Evolutionary conservation across 2,329 filamentous ascomycete species (phyloP), one percentile per base, ranked within the genome.

Genomic region (Thielaviopsis populi): DNA sequence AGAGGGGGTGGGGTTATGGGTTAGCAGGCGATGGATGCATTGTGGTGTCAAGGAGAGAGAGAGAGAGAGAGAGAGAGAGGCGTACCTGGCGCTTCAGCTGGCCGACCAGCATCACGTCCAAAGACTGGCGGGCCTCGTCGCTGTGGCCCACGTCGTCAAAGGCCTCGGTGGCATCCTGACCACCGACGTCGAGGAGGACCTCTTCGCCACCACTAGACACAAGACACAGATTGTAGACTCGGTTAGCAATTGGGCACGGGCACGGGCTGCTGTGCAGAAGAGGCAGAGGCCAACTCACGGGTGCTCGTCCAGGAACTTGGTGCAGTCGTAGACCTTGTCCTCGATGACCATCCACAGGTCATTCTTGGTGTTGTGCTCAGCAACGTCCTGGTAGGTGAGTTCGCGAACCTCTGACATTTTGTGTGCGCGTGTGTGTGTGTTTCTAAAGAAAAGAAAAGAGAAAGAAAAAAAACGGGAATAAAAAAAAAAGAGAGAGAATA

Each of bases 71-170:
- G 19, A 41, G 59, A 65, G 2, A 6, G 7, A 4, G 7, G 74
- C 84, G 71, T 82, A 95, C 89, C 80, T 83, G 74, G 75, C 89
- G 83, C 85, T 95, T 95, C 74, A 96, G 76, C 43, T 73, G 80
- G 68, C 89, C 91, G 69, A 94, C 81, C 62, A 85, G 76, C 68
- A 95, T 79, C 72, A 84, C 83, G 40, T 87, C 85, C 65, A 99
- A 85, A 69, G 95, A 92, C 80, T 97, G 92, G 69, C 94, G 87
- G 69, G 94, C 94, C 81, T 99, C 94, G 76, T 99, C 94, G 72
- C 89, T 95, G 87, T 99, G 94, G 73, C 94, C 94, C 72, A 99
- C 94, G 77, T 99, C 94, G 80, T 99, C 94, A 74, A 99, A 99
- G 67, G 94, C 92, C 79, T 97, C 94, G 71, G 92, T 96, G 72